Evolutionary conservation across 352 stramenopile genomes (phyloP), one percentile per base, ranked within the genome.

Genomic region (Phytophthora litchii): DNA sequence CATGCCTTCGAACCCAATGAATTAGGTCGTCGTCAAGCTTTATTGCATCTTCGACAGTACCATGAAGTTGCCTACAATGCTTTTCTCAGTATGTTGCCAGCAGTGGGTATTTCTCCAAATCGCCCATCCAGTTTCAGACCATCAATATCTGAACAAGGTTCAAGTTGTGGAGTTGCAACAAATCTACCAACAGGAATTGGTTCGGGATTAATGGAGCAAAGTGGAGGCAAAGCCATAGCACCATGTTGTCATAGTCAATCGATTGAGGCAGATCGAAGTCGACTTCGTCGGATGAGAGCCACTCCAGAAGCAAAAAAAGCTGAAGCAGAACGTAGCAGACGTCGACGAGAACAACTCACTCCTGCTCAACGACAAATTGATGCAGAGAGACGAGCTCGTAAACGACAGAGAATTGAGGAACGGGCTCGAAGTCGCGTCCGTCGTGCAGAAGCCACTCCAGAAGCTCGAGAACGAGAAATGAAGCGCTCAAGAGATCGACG

Each of bases 1-100:
- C 63, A 76, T 41, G 70, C 85, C 4, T 92, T 89, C 54, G 83
- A 89, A 32, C 64, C 76, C 10, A 86, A 73, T 32, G 83, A 92
- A 37, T 35, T 79, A 7, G 83, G 83, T 4, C 76, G 74, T 16
- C 70, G 70, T 0, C 78, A 90, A 55, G 83, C 83, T 34, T 75
- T 92, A 27, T 45, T 86, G 34, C 83, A 92, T 37, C 44, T 92
- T 12, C 80, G 76, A 0, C 76, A 88, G 38, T 72, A 59, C 53
- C 83, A 92, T 38, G 83, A 81, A 56, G 44, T 44, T 7, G 72
- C 69, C 0, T 91, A 88, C 54, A 76, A 81, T 17, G 65, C 41
- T 5, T 88, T 89, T 59, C 54, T 89, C 23, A 63, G 59, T 20
- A 80, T 68, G 38, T 48, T 86, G 9, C 75, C 80, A 4, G 64